A percentile compares a stretch with the other conserved stretches of the same genome.
Evolutionary conservation across 75 land plant genomes (phyloP).

Genomic region (Cunninghamia lanceolata): DNA sequence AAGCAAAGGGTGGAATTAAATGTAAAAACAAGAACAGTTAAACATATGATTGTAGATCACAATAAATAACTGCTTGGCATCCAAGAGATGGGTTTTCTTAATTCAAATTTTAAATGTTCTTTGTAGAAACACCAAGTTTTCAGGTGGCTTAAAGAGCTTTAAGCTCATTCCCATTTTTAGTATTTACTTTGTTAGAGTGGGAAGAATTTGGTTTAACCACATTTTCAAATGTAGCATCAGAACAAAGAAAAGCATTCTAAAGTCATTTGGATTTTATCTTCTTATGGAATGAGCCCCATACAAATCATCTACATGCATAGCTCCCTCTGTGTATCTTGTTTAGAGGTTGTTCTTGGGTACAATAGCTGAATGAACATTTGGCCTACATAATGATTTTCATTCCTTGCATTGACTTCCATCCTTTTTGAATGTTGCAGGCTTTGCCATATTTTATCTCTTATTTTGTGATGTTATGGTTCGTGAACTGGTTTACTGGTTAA

Average conservation of each 20-base stretch:
- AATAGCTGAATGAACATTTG: not conserved
- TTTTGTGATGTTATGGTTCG: not conserved
- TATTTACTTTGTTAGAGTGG: not conserved
- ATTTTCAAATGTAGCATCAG: not conserved
- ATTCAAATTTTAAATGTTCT: not conserved
- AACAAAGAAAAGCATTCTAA: not conserved
- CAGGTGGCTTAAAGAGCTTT: not conserved
- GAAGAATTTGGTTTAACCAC: not conserved
- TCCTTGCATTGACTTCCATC: not conserved
- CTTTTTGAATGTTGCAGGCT: constrained; percentile 5
- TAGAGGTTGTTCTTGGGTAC: not conserved
- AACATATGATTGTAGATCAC: not conserved
- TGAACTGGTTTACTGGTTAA: not conserved
- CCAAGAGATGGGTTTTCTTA: not conserved
- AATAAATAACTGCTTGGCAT: not conserved
- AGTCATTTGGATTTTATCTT: not conserved
- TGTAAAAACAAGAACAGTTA: not conserved
- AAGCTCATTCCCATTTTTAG: not conserved
- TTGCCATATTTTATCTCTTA: not conserved
- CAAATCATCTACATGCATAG: not conserved
- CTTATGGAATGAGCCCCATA: not conserved
- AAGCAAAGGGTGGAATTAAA: not conserved
- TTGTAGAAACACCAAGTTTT: not conserved
- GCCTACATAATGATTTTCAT: not conserved
- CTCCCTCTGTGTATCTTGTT: not conserved